Conservation (phyloP, 768 basidiomycete genomes). For the Pleurotus salmoneostramineus region DNA sequence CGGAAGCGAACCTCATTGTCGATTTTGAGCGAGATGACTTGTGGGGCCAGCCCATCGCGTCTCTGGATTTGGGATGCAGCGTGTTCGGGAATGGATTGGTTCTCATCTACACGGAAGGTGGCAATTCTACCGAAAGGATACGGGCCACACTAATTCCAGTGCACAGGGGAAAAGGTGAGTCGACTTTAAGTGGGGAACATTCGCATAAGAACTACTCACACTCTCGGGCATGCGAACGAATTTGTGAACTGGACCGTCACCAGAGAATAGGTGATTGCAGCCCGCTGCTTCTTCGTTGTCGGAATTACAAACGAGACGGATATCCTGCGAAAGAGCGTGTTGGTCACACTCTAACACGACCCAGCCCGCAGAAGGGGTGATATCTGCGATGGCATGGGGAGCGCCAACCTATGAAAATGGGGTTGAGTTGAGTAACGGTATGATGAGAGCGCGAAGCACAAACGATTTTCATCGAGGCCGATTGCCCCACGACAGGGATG, state of each 20-base stretch:
- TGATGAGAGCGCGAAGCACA: not conserved
- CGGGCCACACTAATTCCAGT: not conserved
- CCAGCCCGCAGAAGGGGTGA: not conserved
- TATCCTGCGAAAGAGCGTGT: not conserved
- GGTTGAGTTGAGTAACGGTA: not conserved
- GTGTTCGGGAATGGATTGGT: not conserved
- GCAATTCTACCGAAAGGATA: not conserved
- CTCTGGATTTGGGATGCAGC: not conserved
- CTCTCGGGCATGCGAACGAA: conserved; percentile 1
- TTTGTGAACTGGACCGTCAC: not conserved
- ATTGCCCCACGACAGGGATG: not conserved
- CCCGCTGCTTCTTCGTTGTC: not conserved
- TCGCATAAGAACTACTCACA: not conserved
- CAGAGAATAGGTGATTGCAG: not conserved
- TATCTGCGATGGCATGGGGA: not conserved
- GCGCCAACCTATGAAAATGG: not conserved
- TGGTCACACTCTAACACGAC: not conserved
- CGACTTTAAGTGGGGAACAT: too few relatives aligned
- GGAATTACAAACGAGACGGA: not conserved
- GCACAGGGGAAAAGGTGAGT: too few relatives aligned
- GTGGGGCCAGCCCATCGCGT: not conserved
- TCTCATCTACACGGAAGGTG: not conserved
- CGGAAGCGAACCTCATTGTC: not conserved
- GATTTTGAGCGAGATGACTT: not conserved
- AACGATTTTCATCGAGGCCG: not conserved